Conservation (phyloP, 192 early-diverging fungal genomes). For the Rhizophagus sp. region DNA sequence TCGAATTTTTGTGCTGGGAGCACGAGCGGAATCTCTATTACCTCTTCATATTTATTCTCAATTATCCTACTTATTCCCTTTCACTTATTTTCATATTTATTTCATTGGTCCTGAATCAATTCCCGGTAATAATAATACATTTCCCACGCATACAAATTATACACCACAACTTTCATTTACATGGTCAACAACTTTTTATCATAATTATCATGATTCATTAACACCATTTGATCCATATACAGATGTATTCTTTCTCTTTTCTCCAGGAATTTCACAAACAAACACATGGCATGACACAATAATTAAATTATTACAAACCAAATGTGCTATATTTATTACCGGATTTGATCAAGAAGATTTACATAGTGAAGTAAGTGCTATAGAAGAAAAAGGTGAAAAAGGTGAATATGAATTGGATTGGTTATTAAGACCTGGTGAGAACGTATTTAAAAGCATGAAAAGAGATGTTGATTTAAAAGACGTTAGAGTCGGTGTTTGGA, state of each 20-base stretch:
- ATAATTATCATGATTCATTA: constrained; percentile 56
- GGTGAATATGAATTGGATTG: constrained; percentile 63
- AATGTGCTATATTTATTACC: constrained; percentile 78
- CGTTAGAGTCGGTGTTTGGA: constrained; percentile 67
- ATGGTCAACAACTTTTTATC: constrained; percentile 67
- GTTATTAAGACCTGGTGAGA: constrained; percentile 67
- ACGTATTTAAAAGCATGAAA: constrained; percentile 70
- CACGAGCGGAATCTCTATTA: constrained; percentile 72
- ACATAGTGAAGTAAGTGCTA: constrained; percentile 54
- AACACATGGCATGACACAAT: constrained; percentile 66
- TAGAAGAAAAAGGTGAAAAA: constrained; percentile 55
- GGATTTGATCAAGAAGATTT: constrained; percentile 75
- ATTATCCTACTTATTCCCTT: constrained; percentile 70
- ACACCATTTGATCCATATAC: constrained; percentile 77
- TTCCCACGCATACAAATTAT: constrained; percentile 43
- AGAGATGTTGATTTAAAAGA: constrained; percentile 72
- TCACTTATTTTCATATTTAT: constrained; percentile 72
- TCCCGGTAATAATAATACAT: constrained; percentile 20
- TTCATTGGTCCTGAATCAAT: constrained; percentile 76
- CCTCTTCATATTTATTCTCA: constrained; percentile 76
- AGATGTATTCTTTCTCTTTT: constrained; percentile 79
- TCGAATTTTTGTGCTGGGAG: constrained; percentile 45
- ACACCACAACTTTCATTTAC: constrained; percentile 68
- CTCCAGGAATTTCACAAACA: constrained; percentile 70
- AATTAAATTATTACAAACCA: constrained; percentile 67